Evolutionary conservation across 768 basidiomycete species (phyloP).

Genomic region (Boletus sensibilis): DNA sequence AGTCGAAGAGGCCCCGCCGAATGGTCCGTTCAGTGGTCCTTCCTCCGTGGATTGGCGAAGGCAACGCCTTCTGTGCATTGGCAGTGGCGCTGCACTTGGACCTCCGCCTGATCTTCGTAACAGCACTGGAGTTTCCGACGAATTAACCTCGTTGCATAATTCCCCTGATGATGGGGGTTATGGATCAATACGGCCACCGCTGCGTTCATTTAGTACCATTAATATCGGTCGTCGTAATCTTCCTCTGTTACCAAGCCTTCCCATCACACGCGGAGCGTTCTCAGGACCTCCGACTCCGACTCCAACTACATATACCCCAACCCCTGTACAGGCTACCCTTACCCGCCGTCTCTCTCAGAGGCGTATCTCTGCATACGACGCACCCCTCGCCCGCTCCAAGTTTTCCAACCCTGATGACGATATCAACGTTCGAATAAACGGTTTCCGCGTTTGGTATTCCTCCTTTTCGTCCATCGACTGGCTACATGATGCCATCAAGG

Average conservation of each 20-base stretch:
- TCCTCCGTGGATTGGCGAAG: conserved; percentile 61
- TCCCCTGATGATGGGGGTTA: conserved; percentile 42
- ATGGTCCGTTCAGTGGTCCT: conserved; percentile 46
- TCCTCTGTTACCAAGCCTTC: conserved; percentile 38
- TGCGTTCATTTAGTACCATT: conserved; percentile 28
- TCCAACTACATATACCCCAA: conserved; percentile 33
- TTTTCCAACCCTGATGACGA: conserved; percentile 41
- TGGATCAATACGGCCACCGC: conserved; percentile 48
- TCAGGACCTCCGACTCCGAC: conserved; percentile 40
- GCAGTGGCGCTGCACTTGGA: conserved; percentile 19
- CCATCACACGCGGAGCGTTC: conserved; percentile 30
- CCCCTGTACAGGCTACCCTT: conserved; percentile 34
- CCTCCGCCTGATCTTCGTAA: conserved; percentile 2
- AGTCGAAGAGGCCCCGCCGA: conserved; percentile 16
- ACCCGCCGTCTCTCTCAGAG: conserved; percentile 47
- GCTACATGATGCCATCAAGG: conserved; percentile 96
- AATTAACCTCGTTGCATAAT: conserved; percentile 37
- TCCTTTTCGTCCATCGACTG: conserved; percentile 92
- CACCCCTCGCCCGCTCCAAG: conserved; percentile 35
- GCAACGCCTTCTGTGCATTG: conserved; percentile 57
- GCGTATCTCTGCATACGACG: conserved; percentile 75
- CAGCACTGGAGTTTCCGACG: conserved; percentile 21
- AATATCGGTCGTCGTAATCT: conserved; percentile 37
- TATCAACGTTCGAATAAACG: conserved; percentile 70
- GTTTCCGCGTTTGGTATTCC: conserved; percentile 82